Evolutionary conservation across 1,284 basidiomycete species (phyloP).

Genomic region (Puccinia novopanici): DNA sequence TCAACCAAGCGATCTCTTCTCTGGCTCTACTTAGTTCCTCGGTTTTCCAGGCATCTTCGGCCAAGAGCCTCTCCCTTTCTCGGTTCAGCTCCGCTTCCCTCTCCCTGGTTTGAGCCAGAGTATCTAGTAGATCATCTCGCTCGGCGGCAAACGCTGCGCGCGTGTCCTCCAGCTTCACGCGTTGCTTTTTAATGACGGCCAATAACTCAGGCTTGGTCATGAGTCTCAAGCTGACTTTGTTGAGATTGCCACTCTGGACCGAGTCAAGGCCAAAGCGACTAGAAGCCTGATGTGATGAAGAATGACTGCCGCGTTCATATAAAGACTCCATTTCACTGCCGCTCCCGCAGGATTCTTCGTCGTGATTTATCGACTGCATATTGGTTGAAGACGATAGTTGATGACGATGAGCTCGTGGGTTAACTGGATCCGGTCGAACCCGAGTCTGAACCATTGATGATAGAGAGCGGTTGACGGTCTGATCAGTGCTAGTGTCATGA

Average conservation of each 20-base stretch:
- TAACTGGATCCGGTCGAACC: background rate
- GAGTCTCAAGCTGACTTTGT: slow-evolving; percentile 19
- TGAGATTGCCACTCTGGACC: slow-evolving; percentile 7
- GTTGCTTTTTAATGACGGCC: slow-evolving; percentile 31
- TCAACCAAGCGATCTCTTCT: slow-evolving; percentile 27
- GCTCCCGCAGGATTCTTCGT: slow-evolving; percentile 8
- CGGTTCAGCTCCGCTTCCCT: background rate
- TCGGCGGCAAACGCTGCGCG: slow-evolving; percentile 3
- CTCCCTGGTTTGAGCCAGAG: slow-evolving; percentile 14
- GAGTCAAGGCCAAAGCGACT: slow-evolving; percentile 17
- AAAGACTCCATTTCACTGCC: slow-evolving; percentile 1
- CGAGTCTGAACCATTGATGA: background rate
- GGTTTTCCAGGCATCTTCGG: slow-evolving; percentile 28
- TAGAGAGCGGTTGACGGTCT: background rate
- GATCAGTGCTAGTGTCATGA: background rate
- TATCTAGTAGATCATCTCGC: slow-evolving; percentile 19
- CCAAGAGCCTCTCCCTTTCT: slow-evolving; percentile 12
- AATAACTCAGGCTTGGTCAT: slow-evolving; percentile 28
- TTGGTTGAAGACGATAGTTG: slow-evolving; percentile 11
- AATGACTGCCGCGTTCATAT: slow-evolving; percentile 4
- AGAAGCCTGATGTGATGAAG: background rate
- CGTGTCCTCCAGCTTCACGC: background rate
- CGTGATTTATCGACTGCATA: background rate
- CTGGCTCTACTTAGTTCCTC: slow-evolving; percentile 5
- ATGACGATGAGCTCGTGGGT: background rate